Conservation (phyloP, 192 early-diverging fungal genomes). For the Coemansia sp. region DNA sequence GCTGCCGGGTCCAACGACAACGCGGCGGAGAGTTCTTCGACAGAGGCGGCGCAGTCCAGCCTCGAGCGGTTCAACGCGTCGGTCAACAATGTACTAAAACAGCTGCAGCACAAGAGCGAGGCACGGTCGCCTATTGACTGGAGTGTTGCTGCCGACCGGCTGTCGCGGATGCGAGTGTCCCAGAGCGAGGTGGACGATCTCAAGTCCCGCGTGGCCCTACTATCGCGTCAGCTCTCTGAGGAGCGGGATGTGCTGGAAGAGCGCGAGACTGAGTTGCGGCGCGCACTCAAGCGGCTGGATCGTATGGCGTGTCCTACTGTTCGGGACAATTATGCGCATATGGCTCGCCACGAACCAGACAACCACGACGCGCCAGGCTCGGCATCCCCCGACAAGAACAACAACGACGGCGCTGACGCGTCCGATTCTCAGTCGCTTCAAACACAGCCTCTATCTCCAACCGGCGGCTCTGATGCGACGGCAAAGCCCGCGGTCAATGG, state of each 20-base stretch:
- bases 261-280: slow-evolving; percentile 36
- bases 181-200: slow-evolving; percentile 42
- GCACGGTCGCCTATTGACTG: slow-evolving; percentile 29
- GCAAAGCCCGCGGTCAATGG: slow-evolving; percentile 3
- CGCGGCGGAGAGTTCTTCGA: neutral
- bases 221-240: slow-evolving; percentile 46
- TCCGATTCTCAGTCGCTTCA: neutral
- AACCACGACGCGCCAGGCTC: slow-evolving; percentile 4
- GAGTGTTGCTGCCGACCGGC: slow-evolving; percentile 32
- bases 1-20: neutral
- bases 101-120: slow-evolving; percentile 30
- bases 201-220: slow-evolving; percentile 34
- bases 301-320: slow-evolving; percentile 54
- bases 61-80: slow-evolving; percentile 45
- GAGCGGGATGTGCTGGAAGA: slow-evolving; percentile 44
- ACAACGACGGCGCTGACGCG: neutral
- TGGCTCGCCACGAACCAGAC: neutral
- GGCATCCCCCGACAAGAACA: slow-evolving; percentile 7
- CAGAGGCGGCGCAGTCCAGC: slow-evolving; percentile 13
- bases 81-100: slow-evolving; percentile 34
- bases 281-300: slow-evolving; percentile 56
- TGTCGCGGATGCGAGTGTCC: slow-evolving; percentile 28
- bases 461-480: neutral
- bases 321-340: slow-evolving; percentile 8
- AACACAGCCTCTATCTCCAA: slow-evolving; percentile 2